Base-by-base conservation (phyloP, 2,329 filamentous ascomycete genomes). In the Xylaria sp. region DNA sequence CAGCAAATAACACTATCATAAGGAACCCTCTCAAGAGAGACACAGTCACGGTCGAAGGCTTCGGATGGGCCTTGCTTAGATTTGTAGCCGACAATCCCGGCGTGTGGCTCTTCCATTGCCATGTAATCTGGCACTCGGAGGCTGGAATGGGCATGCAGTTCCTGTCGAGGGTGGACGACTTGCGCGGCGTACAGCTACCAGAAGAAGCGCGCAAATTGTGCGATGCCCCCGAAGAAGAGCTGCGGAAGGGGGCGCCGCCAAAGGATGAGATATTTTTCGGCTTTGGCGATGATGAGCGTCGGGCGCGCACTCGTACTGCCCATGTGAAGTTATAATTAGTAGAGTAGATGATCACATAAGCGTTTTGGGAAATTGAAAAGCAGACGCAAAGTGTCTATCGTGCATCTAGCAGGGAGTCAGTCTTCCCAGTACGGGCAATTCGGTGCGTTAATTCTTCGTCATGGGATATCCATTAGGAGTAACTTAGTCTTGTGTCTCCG, bases 41-140 rank as follows among this genome's bases (percentile, higher is more conserved):
- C 72, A 80, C 79, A 1, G 78, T 78, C 20, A 77, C 78, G 1
- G 80, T 82, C 18, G 84, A 86, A 74, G 83, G 81, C 4, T 86
- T 83, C 63, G 85, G 85, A 15, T 87, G 84, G 84, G 78, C 81
- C 2, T 74, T 86, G 59, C 73, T 87, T 9, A 78, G 85, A 15
- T 82, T 87, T 57, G 77, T 85, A 25, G 81, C 83, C 1, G 84
- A 87, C 69, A 86, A 86, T 69, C 83, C 85, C 1, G 85, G 85
- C 12, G 78, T 82, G 4, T 82, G 81, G 80, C 73, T 80, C 7
- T 78, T 82, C 49, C 80, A 82, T 70, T 82, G 80, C 72, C 80
- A 82, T 68, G 80, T 81, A 65, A 65, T 79, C 12, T 82, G 80
- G 79, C 80, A 82, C 70, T 78, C 77, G 18, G 78, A 80, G 65